Conservation (phyloP, 2,329 filamentous ascomycete genomes). For the Fusarium fracticaudum region DNA sequence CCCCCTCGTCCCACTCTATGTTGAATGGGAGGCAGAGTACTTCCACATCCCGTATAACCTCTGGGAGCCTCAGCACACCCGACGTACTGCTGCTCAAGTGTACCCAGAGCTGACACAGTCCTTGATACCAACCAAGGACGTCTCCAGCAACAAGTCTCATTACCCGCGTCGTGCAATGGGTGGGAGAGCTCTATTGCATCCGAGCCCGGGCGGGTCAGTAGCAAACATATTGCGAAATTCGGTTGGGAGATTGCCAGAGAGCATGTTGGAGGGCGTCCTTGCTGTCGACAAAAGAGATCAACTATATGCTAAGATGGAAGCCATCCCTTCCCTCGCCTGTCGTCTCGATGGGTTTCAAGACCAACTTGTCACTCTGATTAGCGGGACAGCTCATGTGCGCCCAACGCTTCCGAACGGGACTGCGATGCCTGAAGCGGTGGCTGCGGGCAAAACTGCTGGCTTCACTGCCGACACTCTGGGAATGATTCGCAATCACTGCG, state of each 20-base stretch:
- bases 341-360: neutral
- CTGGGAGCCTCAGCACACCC: neutral
- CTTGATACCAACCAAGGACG: rapidly evolving
- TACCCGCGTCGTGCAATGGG: neutral
- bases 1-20: neutral
- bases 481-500: neutral
- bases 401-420: neutral
- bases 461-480: neutral
- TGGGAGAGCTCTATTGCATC: neutral
- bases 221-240: neutral
- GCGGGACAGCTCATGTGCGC: neutral
- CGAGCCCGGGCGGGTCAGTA: neutral
- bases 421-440: neutral
- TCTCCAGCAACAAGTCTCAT: neutral
- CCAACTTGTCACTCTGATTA: neutral
- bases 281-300: neutral
- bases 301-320: rapidly evolving
- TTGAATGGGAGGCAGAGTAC: neutral
- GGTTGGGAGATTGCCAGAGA: neutral
- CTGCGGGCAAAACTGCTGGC: neutral
- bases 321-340: neutral
- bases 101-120: neutral
- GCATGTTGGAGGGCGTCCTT: neutral
- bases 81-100: neutral
- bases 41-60: neutral